phyloP scores from a whole-genome alignment of 1,139 yeast species.

The Scheffersomyces titani region DNA sequence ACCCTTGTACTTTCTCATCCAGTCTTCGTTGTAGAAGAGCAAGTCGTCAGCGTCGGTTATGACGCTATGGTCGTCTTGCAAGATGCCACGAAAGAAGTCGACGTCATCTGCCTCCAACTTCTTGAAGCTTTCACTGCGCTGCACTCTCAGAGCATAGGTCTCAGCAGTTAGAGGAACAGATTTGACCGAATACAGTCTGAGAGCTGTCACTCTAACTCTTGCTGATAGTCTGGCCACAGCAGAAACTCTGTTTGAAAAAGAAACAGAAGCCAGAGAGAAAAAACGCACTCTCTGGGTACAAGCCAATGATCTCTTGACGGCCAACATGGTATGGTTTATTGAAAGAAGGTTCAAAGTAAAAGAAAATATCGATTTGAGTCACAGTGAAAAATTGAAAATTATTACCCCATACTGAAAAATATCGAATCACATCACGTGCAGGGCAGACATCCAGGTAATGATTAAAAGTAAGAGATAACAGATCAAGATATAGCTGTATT shows the following conservation, averaged over 20 bases:
- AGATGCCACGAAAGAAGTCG: conserved; percentile 58
- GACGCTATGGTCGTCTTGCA: conserved; percentile 51
- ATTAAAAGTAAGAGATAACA: background rate
- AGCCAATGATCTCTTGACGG: background rate
- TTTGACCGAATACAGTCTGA: conserved; percentile 30
- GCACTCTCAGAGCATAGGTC: conserved; percentile 55
- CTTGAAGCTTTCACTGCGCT: conserved; percentile 47
- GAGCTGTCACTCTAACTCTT: background rate
- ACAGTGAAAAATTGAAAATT: background rate
- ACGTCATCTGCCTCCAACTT: conserved; percentile 58
- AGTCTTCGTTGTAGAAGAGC: conserved; percentile 80
- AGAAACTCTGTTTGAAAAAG: conserved; percentile 2
- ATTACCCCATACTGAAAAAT: background rate
- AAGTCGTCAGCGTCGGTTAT: conserved; percentile 63
- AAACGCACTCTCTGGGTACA: background rate
- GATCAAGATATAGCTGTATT: too few relatives aligned
- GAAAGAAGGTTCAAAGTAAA: background rate
- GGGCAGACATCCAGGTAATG: background rate
- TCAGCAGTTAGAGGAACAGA: conserved; percentile 61
- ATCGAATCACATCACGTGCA: background rate
- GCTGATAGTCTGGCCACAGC: background rate
- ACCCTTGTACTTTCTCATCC: conserved; percentile 95
- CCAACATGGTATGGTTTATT: background rate
- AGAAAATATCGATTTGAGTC: background rate
- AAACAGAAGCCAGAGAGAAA: background rate